Evolutionary conservation across 306 rosid species (phyloP), one percentile per base, ranked within the genome.

Genomic region (Alnus rubra): DNA sequence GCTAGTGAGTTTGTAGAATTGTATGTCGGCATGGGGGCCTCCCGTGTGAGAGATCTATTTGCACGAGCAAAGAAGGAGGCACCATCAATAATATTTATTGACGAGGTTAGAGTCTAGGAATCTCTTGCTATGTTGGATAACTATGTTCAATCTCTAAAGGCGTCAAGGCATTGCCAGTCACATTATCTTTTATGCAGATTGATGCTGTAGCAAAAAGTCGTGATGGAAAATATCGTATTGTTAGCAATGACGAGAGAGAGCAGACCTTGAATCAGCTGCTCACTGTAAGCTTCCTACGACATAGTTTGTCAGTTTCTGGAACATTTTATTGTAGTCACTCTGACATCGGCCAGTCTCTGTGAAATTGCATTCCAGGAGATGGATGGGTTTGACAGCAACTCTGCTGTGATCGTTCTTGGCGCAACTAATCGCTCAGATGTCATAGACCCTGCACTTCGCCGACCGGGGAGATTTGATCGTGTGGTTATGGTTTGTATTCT

Each of bases 21-120:
- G 81, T 95, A 93, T 90, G 98, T 95, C 74, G 99, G 99, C 80
- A 95, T 95, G 99, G 99, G 99, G 83, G 99, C 99, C 81, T 95
- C 99, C 79, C 99, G 99, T 75, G 99, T 95, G 82, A 91, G 99
- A 84, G 99, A 95, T 88, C 96, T 95, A 80, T 95, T 95, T 91
- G 98, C 99, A 72, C 90, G 94, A 73, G 99, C 99, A 83, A 95
- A 95, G 90, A 95, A 95, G 88, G 98, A 95, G 84, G 90, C 97
- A 23, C 98, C 97, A 14, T 94, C 97, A 48, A 94, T 94, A 74
- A 88, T 94, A 82, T 95, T 95, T 80, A 95, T 95, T 52, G 99
- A 95, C 51, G 99, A 95, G 94, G 99, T 91, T 71, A 75, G 92
- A 75, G 69, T 73, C 14, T 76, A 37, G 31, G 48, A 15, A 53